phyloP scores from a whole-genome alignment of 306 rosid genomes.

The Gastrolobium bilobum region DNA sequence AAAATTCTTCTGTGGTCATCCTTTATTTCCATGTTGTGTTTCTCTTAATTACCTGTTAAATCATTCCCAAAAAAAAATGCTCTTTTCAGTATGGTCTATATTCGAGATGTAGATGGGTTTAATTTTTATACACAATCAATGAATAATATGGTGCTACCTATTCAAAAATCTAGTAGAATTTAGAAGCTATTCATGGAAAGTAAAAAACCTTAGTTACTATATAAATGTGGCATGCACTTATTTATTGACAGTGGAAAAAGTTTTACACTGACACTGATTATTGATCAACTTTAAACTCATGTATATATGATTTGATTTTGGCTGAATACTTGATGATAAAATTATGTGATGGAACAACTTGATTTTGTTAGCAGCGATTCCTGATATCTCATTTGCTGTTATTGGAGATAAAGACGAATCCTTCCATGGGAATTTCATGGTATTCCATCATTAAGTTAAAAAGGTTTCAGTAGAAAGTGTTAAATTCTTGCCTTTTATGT shows the following conservation, averaged over 20 bases:
- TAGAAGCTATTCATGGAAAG: slow-evolving; percentile 27
- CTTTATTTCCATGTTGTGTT: not conserved
- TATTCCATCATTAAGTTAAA: slow-evolving; percentile 47
- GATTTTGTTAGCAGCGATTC: slow-evolving; percentile 58
- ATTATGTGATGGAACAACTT: slow-evolving; percentile 42
- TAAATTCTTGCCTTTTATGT: not conserved
- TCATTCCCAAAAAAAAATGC: not conserved
- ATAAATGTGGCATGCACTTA: slow-evolving; percentile 4
- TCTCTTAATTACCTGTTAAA: slow-evolving; percentile 13
- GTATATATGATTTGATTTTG: slow-evolving; percentile 35
- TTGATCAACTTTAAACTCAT: slow-evolving; percentile 1
- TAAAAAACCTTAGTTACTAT: not conserved
- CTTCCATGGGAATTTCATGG: slow-evolving; percentile 72
- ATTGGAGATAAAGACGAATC: slow-evolving; percentile 60
- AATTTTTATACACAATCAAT: not conserved
- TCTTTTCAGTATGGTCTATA: not conserved
- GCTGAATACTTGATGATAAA: slow-evolving; percentile 4
- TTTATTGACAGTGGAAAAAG: not conserved
- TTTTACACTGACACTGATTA: not conserved
- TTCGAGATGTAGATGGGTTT: slow-evolving; percentile 27
- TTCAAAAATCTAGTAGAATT: slow-evolving; percentile 31
- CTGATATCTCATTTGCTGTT: slow-evolving; percentile 49
- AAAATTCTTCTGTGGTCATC: slow-evolving; percentile 9
- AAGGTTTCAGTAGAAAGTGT: not conserved
- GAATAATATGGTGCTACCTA: slow-evolving; percentile 24